phyloP scores from a whole-genome alignment of 257 asterid genomes.

The Capsicum pubescens region DNA sequence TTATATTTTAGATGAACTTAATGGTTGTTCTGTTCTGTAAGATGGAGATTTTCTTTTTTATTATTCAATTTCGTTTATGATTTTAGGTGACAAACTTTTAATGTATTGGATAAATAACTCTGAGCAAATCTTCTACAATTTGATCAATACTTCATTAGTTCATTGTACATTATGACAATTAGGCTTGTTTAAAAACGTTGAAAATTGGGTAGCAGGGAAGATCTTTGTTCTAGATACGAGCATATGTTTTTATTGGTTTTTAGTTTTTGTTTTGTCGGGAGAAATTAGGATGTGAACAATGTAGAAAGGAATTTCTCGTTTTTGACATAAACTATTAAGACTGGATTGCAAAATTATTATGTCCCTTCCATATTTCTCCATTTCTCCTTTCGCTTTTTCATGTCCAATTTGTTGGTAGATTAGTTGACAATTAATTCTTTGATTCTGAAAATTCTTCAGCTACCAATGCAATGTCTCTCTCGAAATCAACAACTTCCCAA shows the following conservation, averaged over 20 bases:
- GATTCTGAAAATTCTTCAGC: neutral
- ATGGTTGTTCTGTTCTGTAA: neutral
- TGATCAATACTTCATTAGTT: constrained; percentile 6
- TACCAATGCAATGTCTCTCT: neutral
- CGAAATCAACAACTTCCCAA: neutral
- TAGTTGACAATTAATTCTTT: neutral
- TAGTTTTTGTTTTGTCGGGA: neutral
- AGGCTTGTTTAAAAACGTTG: neutral
- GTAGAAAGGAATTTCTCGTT: neutral
- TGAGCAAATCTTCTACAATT: neutral
- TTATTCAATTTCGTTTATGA: neutral
- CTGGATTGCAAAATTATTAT: neutral
- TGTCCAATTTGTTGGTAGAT: neutral
- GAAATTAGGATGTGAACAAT: constrained; percentile 17
- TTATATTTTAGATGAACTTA: neutral
- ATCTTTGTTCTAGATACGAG: neutral
- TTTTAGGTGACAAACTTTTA: constrained; percentile 17
- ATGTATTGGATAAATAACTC: constrained; percentile 11
- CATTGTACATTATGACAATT: neutral
- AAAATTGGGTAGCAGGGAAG: neutral
- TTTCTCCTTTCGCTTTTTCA: neutral
- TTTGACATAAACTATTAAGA: neutral
- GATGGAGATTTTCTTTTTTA: neutral
- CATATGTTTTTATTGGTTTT: neutral
- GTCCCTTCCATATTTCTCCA: neutral